These are phyloP conservation scores for Skeletonema potamos DNA, from an alignment of 108 stramenopile species.

Conservation along the genomic window DNA sequence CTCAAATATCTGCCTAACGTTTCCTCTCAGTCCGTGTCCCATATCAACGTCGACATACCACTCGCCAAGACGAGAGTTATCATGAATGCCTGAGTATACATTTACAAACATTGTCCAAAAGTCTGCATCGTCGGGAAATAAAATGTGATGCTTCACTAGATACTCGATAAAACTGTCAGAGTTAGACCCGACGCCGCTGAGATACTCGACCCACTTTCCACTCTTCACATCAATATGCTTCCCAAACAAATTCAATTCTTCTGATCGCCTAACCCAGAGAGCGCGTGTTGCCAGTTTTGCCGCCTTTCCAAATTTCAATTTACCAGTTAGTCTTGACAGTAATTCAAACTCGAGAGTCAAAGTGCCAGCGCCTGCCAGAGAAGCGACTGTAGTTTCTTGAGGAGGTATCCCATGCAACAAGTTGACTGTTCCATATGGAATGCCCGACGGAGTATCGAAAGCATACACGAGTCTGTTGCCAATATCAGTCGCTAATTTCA, in stretches of 20 bases:
- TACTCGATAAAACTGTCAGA: slow-evolving; percentile 97
- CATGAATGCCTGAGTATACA: slow-evolving; percentile 70
- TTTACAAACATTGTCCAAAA: slow-evolving; percentile 81
- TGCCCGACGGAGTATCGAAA: slow-evolving; percentile 88
- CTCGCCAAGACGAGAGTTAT: slow-evolving; percentile 74
- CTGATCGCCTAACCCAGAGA: slow-evolving; percentile 69
- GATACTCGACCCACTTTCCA: slow-evolving; percentile 87
- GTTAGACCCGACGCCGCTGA: slow-evolving; percentile 91
- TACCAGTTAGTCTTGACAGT: slow-evolving; percentile 81
- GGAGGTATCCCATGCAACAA: slow-evolving; percentile 77
- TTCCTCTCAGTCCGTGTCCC: slow-evolving; percentile 43
- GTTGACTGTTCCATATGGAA: slow-evolving; percentile 95
- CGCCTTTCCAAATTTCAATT: slow-evolving; percentile 66
- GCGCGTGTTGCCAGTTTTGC: slow-evolving; percentile 74
- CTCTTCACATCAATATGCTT: slow-evolving; percentile 87
- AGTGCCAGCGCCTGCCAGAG: slow-evolving; percentile 89
- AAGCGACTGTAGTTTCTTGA: slow-evolving; percentile 85
- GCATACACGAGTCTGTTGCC: slow-evolving; percentile 81
- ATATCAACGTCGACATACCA: slow-evolving; percentile 95
- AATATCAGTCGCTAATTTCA: slow-evolving; percentile 78
- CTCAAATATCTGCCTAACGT: slow-evolving; percentile 68
- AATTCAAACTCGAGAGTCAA: slow-evolving; percentile 86
- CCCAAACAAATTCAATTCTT: slow-evolving; percentile 69
- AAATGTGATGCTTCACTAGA: slow-evolving; percentile 61
- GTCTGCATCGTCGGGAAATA: slow-evolving; percentile 84